A percentile compares a stretch with the other conserved stretches of the same genome.
These are phyloP conservation scores for Ceratorhiza oryzae-sativae DNA, from an alignment of 1,284 basidiomycete species.

Conservation along the genomic window DNA sequence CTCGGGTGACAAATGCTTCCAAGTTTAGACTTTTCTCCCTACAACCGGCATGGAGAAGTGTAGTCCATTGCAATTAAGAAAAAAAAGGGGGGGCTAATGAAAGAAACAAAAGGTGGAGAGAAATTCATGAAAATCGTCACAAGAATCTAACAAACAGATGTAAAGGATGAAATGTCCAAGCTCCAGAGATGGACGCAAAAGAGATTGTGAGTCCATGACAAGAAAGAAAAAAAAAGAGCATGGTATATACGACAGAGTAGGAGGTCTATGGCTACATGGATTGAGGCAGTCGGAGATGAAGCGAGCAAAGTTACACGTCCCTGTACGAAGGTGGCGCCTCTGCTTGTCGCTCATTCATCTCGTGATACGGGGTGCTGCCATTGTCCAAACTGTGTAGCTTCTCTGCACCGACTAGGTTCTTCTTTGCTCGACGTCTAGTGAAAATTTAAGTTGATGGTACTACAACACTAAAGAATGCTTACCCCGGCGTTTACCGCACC, in stretches of 20 bases:
- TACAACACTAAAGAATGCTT: neutral
- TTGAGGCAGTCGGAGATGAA: neutral
- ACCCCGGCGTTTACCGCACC: conserved; percentile 46
- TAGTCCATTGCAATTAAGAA: conserved; percentile 21
- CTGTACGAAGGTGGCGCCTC: neutral
- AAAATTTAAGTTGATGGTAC: neutral
- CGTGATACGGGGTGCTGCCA: neutral
- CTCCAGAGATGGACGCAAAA: conserved; percentile 22
- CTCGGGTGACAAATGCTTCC: no score
- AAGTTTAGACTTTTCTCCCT: no score
- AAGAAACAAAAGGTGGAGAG: neutral
- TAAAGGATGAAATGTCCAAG: conserved; percentile 25
- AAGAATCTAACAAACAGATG: neutral
- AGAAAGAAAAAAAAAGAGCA: neutral
- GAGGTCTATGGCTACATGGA: conserved; percentile 29
- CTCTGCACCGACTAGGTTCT: conserved; percentile 9
- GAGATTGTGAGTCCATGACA: neutral
- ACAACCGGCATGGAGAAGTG: no score
- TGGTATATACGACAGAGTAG: neutral
- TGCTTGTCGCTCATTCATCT: conserved; percentile 2
- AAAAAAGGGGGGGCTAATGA: no score
- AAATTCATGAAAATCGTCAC: conserved; percentile 25
- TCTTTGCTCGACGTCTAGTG: conserved; percentile 23
- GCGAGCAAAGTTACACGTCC: neutral
- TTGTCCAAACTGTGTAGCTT: conserved; percentile 31